Base-by-base conservation (phyloP, 2,329 filamentous ascomycete genomes). In the Bertia moriformis region DNA sequence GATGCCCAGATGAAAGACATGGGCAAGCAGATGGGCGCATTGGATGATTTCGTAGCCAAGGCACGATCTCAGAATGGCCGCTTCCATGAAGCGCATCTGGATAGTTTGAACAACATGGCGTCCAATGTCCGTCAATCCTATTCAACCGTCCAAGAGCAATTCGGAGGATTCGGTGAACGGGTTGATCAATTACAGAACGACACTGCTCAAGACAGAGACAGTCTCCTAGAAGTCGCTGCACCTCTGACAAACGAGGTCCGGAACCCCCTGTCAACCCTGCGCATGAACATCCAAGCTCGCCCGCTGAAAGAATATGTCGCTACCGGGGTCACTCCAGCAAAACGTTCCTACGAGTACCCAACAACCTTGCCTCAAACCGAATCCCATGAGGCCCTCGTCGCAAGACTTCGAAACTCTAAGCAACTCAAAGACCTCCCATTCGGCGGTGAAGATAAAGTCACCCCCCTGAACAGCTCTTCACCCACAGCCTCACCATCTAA, bases 1-100 rank as follows among this genome's bases (percentile, higher is more conserved):
- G 83, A 89, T 51, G 79, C 83, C 41, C 91, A 98, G 60, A 83
- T 93, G 62, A 71, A 73, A 41, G 84, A 93, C 47, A 81, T 98
- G 52, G 80, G 83, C 43, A 71, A 69, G n/a, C 86, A 96, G 57
- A 88, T 98, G 73, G 74, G 78, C 41, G 83, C 85, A 1, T 70
- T 98, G 4, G 89, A 96, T 50, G 84, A 89, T 46, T 94, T 95
- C 49, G 86, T 96, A 29, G 71, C 79, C 20, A 78, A 83, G 20
- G 87, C 93, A 38, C 76, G 80, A 43, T 73, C 73, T 1, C 82
- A 93, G 50, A 96, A 94, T 54, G 74, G 80, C 19, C 66, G 67
- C 14, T 86, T 93, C 52, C 80, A 91, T 54, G 67, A 76, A 18
- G 69, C 71, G 18, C 83, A 93, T 45, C 58, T 68, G 1, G 56